phyloP scores from a whole-genome alignment of 805 yeast genomes.

The Monosporozyma yasuniensis region DNA sequence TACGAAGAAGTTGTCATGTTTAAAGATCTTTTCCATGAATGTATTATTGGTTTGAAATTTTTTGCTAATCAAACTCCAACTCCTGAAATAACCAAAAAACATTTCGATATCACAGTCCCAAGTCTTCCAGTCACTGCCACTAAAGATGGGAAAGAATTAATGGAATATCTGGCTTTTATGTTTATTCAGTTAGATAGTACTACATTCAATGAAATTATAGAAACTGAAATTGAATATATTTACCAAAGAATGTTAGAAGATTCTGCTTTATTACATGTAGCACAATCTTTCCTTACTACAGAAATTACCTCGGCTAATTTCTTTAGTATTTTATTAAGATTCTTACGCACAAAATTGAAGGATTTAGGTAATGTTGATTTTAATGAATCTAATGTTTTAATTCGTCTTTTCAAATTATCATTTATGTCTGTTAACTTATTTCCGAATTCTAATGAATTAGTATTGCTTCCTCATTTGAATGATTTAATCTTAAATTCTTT shows the following conservation, averaged over 20 bases:
- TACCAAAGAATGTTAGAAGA: slow-evolving; percentile 74
- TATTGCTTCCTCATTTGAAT: slow-evolving; percentile 79
- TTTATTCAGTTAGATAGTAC: slow-evolving; percentile 93
- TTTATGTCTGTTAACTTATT: slow-evolving; percentile 93
- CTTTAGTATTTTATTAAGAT: slow-evolving; percentile 71
- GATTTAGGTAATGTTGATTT: slow-evolving; percentile 76
- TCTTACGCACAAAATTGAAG: slow-evolving; percentile 61
- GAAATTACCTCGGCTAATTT: slow-evolving; percentile 92
- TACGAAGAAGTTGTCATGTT: slow-evolving; percentile 76
- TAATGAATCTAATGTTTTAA: slow-evolving; percentile 68
- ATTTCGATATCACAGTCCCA: slow-evolving; percentile 67
- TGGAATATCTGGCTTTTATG: slow-evolving; percentile 92
- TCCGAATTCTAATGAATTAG: slow-evolving; percentile 79
- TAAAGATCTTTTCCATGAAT: slow-evolving; percentile 71
- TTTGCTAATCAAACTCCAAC: slow-evolving; percentile 43
- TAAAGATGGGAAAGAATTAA: slow-evolving; percentile 87
- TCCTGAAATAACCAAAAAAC: slow-evolving; percentile 19
- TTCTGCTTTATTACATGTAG: slow-evolving; percentile 79
- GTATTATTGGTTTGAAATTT: slow-evolving; percentile 69
- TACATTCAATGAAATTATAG: slow-evolving; percentile 86
- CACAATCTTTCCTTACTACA: slow-evolving; percentile 88
- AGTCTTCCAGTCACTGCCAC: slow-evolving; percentile 78
- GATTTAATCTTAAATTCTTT: slow-evolving; percentile 73
- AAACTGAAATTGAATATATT: slow-evolving; percentile 66
- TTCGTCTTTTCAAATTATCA: slow-evolving; percentile 80